These are phyloP conservation scores for Tinospora cordifolia DNA, from an alignment of 164 flowering plant species.

Conservation along the genomic window DNA sequence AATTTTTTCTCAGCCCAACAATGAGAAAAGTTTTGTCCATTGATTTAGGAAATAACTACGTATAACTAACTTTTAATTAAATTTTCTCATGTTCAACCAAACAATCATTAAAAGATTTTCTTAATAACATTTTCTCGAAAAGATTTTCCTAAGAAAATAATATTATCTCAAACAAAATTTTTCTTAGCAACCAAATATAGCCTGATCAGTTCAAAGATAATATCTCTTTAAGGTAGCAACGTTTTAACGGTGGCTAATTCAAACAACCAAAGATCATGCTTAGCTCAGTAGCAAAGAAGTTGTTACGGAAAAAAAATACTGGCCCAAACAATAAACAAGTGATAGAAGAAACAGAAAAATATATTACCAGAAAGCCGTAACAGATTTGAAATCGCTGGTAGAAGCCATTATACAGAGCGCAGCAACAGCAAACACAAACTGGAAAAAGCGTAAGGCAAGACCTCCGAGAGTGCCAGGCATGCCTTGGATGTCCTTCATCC, in stretches of 20 bases:
- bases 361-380: slow-evolving; percentile 74
- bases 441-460: slow-evolving; percentile 44
- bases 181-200: too few relatives aligned
- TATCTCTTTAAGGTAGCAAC: background rate
- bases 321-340: background rate
- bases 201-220: too few relatives aligned
- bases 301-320: background rate
- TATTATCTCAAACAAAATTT: too few relatives aligned
- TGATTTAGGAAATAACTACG: too few relatives aligned
- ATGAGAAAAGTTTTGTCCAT: too few relatives aligned
- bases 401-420: slow-evolving; percentile 68
- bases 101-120: too few relatives aligned
- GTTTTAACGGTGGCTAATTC: background rate
- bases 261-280: background rate
- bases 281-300: background rate
- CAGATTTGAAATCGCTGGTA: slow-evolving; percentile 71
- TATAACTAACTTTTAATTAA: too few relatives aligned
- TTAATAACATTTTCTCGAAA: too few relatives aligned
- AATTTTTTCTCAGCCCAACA: too few relatives aligned
- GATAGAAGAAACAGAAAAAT: background rate
- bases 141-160: too few relatives aligned
- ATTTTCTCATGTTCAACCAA: too few relatives aligned
- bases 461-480: slow-evolving; percentile 84
- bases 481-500: slow-evolving; percentile 84
- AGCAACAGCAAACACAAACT: slow-evolving; percentile 55